A percentile compares a stretch with the other conserved stretches of the same genome.
Conservation (phyloP, 2,329 filamentous ascomycete genomes). For the Exophiala oligosperma region DNA sequence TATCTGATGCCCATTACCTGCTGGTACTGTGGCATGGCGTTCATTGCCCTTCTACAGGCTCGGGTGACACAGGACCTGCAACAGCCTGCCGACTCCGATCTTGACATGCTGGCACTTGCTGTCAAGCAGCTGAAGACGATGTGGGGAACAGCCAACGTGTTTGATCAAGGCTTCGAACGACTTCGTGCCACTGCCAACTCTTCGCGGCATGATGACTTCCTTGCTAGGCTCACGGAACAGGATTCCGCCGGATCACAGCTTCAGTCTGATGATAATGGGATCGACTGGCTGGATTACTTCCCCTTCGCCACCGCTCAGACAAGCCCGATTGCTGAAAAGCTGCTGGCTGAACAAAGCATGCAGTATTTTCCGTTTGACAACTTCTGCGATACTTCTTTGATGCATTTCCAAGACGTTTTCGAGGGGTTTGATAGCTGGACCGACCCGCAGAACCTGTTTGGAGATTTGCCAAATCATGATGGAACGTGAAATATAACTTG, state of each 20-base stretch:
- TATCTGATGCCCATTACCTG: constrained; percentile 45
- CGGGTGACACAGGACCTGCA: constrained; percentile 29
- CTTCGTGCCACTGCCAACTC: constrained; percentile 19
- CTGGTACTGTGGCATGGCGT: constrained; percentile 46
- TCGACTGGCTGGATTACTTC: constrained; percentile 39
- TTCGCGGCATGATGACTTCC: not conserved
- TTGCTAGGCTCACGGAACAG: not conserved
- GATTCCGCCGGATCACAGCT: not conserved
- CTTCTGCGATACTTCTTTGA: constrained; percentile 10
- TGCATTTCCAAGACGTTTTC: constrained; percentile 11
- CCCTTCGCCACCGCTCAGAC: constrained; percentile 38
- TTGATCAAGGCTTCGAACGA: constrained; percentile 36
- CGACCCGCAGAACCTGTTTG: constrained; percentile 2
- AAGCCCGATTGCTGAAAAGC: constrained; percentile 31
- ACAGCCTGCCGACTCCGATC: constrained; percentile 35
- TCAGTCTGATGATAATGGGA: constrained; percentile 6
- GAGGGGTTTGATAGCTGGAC: constrained; percentile 11
- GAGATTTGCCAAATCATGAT: not conserved
- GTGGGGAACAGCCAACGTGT: constrained; percentile 42
- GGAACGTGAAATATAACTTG: not conserved
- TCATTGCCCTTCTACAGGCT: constrained; percentile 44
- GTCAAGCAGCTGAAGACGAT: constrained; percentile 37
- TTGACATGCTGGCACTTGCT: constrained; percentile 36
- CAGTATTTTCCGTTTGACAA: constrained; percentile 9
- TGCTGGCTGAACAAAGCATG: constrained; percentile 25